Base-by-base conservation (phyloP, 2,329 filamentous ascomycete species). In the Penicillium olsonii region DNA sequence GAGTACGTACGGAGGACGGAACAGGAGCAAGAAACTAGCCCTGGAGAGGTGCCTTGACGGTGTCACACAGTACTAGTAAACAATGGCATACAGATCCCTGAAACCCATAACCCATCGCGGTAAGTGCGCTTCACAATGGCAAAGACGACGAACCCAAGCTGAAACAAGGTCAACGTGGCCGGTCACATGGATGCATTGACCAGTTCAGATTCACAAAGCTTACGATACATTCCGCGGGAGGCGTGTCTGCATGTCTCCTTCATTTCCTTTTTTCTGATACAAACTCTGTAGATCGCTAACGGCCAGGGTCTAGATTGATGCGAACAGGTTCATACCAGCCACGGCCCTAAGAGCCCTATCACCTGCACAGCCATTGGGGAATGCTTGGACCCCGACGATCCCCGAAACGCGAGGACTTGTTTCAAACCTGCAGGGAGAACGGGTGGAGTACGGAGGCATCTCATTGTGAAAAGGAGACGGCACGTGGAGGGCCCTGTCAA, bases 131-230 rank as follows among this genome's bases (percentile, higher is more conserved):
- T 53, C 34, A 17, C 22, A 50, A 46, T 44, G 35, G 48, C 29
- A n/a, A n/a, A n/a, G n/a, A n/a, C n/a, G 35, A 17, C 40, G 20
- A 29, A 27, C 12, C 39, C 27, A 43, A 37, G 37, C 26, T 59
- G 57, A 58, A 61, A 59, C 57, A 55, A 51, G 46, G 42, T 46
- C 44, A 61, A 60, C 59, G 59, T 61, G 57, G 57, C 49, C 42
- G 52, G 55, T 61, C 59, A 56, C 59, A 61, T 61, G 59, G 47
- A 44, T 47, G 45, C 49, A 53, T 37, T 46, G 41, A 31, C 19
- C 31, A n/a, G n/a, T n/a, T n/a, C n/a, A n/a, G n/a, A n/a, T n/a
- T n/a, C n/a, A n/a, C 15, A 37, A 52, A 19, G 33, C 40, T 45
- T 44, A 22, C 29, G 27, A 43, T 49, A 22, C 33, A 35, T 35